Evolutionary conservation across 2,329 filamentous ascomycete genomes (phyloP).

Genomic region (Phyllosticta citriasiana): DNA sequence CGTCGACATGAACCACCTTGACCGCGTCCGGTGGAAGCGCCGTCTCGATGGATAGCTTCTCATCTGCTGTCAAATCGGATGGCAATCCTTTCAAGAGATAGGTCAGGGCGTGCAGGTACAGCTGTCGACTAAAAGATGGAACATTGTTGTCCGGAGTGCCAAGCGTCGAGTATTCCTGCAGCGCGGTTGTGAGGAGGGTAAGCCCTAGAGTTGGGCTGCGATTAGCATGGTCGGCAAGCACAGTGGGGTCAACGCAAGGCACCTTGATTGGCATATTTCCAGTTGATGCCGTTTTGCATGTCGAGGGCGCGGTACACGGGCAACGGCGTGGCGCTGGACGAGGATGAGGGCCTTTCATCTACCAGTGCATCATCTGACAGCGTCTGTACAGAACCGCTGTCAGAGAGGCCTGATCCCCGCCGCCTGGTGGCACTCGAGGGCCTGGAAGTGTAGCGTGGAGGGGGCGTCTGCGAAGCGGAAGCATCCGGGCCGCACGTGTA

Average conservation of each 20-base stretch:
- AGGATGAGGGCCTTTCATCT: slow-evolving; percentile 6
- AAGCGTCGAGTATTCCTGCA: slow-evolving; percentile 33
- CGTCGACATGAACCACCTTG: slow-evolving; percentile 11
- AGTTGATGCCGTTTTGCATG: slow-evolving; percentile 33
- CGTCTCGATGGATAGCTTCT: slow-evolving; percentile 42
- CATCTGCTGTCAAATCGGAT: slow-evolving; percentile 44
- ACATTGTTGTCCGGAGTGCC: slow-evolving; percentile 23
- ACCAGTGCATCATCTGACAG: slow-evolving; percentile 5
- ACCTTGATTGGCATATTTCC: slow-evolving; percentile 45
- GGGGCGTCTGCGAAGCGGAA: slow-evolving; percentile 24
- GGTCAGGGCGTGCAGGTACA: slow-evolving; percentile 54
- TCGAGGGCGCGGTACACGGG: slow-evolving; percentile 20
- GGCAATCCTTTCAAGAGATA: slow-evolving; percentile 58
- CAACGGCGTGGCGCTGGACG: slow-evolving; percentile 16
- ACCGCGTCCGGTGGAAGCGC: slow-evolving; percentile 36
- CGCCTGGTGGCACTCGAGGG: slow-evolving; percentile 16
- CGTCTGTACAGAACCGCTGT: slow-evolving; percentile 2
- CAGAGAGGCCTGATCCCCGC: slow-evolving; percentile 16
- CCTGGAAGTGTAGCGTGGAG: slow-evolving; percentile 25
- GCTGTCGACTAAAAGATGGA: slow-evolving; percentile 45
- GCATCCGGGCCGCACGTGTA: slow-evolving; percentile 14
- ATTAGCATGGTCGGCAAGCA: background rate
- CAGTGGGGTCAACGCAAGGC: slow-evolving; percentile 1
- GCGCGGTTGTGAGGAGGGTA: slow-evolving; percentile 36
- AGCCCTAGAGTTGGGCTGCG: slow-evolving; percentile 27